A percentile compares a stretch with the other conserved stretches of the same genome.
Conservation (phyloP, 2,329 filamentous ascomycete genomes). For the Cadophora sp. region DNA sequence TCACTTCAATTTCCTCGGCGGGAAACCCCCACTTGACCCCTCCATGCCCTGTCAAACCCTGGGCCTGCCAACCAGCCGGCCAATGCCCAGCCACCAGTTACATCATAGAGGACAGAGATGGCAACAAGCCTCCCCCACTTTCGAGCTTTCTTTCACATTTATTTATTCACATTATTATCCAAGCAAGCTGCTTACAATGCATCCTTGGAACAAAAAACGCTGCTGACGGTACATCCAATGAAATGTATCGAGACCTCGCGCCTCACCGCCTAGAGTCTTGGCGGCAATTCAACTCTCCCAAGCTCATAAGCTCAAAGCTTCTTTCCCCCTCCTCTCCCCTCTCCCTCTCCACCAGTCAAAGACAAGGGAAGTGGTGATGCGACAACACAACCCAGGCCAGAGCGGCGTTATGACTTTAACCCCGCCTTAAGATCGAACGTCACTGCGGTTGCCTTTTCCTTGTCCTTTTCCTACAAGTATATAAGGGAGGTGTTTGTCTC, state of each 20-base stretch:
- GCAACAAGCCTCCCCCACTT: too few relatives aligned
- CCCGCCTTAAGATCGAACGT: neutral
- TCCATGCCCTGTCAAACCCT: too few relatives aligned
- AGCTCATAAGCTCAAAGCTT: neutral
- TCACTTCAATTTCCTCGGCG: too few relatives aligned
- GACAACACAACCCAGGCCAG: neutral
- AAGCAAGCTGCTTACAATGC: too few relatives aligned
- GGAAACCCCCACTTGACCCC: too few relatives aligned
- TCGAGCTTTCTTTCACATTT: too few relatives aligned
- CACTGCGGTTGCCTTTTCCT: neutral
- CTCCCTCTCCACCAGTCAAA: neutral
- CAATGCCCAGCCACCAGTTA: too few relatives aligned
- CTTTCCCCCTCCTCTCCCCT: neutral
- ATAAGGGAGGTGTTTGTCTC: too few relatives aligned
- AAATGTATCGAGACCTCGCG: neutral
- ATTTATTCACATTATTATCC: too few relatives aligned
- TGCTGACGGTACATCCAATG: neutral
- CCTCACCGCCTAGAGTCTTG: neutral
- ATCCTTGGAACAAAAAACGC: too few relatives aligned
- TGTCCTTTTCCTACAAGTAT: neutral
- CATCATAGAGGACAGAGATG: too few relatives aligned
- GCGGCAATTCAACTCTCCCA: neutral
- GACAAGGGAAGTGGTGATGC: neutral
- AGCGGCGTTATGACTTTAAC: slow-evolving; percentile 13
- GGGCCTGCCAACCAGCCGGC: too few relatives aligned